Evolutionary conservation across 441 rosid species (phyloP).

Genomic region (Macaranga tanarius): DNA sequence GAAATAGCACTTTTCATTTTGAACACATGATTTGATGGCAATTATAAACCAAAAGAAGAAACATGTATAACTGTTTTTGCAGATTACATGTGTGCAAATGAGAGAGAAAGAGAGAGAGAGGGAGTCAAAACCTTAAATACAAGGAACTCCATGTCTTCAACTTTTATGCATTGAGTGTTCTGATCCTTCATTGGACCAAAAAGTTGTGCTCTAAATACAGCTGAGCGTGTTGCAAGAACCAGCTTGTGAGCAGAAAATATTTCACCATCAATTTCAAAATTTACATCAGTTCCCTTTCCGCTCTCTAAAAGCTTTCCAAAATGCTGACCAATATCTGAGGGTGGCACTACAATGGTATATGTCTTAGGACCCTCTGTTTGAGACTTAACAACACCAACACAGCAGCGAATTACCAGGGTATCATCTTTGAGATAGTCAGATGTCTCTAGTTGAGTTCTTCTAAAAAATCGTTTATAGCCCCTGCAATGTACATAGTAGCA

Average conservation of each 20-base stretch:
- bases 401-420: conserved; percentile 67
- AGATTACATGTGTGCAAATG: neutral
- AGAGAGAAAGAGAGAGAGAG: conserved; percentile 10
- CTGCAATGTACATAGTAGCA: conserved; percentile 41
- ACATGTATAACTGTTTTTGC: neutral
- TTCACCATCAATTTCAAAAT: conserved; percentile 79
- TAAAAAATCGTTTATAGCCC: conserved; percentile 97
- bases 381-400: conserved; percentile 95
- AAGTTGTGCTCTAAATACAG: conserved; percentile 95
- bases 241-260: conserved; percentile 77
- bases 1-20: neutral
- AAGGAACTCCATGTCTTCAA: conserved; percentile 85
- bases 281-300: conserved; percentile 75
- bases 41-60: neutral
- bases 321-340: conserved; percentile 71
- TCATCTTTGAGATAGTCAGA: conserved; percentile 89
- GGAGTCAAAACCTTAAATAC: conserved; percentile 69
- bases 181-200: conserved; percentile 94
- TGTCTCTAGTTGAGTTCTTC: conserved; percentile 63
- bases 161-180: conserved; percentile 57
- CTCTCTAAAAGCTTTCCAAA: conserved; percentile 77
- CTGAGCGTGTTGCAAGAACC: conserved; percentile 94
- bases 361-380: conserved; percentile 85
- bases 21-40: neutral
- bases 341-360: conserved; percentile 64